Evolutionary conservation across 176 grass and related monocot species (phyloP), one percentile per base, ranked within the genome.

Genomic region (Themeda triandra): DNA sequence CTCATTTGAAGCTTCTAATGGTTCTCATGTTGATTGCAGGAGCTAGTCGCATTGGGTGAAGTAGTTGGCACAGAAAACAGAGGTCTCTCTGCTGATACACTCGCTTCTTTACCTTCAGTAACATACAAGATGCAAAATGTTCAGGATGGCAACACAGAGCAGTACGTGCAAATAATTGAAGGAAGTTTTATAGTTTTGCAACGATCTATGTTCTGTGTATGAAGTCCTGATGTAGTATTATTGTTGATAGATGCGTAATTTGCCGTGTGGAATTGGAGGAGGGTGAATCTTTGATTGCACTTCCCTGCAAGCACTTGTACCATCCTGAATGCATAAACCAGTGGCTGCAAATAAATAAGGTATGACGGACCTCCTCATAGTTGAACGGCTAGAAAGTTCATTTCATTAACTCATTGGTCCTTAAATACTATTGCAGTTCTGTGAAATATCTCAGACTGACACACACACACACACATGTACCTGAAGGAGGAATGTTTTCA

Each of bases 281-380:
- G 51, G 96, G 87, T 74, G 96, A 99, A 86, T 92, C 89, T 65
- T 90, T 99, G 84, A 79, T 95, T 78, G 80, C 88, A 31, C 93
- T 99, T 67, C 86, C 93, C 45, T 99, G 96, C 91, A 96, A 96
- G 37, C 96, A 99, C 72, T 89, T 87, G 29, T 99, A 99, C 82
- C 94, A 97, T 82, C 79, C 88, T 27, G 93, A 96, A 62, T 99
- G 97, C 86, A 96, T 99, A 81, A 96, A 93, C 76, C 92, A 96
- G 76, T 99, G 93, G 97, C 92, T 99, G 77, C 89, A 99, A 86
- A 96, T 99, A 90, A 99, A 99, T 86, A 99, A 96, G 97, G 97
- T 99, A 88, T 36, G 66, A 31, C 48, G 14, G 13, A 49, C 39
- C 63, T 80, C 87, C 66, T 21, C 37, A 60, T n/a, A 64, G 32